Evolutionary conservation across 179 eudicot genomes (phyloP), one percentile per base, ranked within the genome.

Genomic region (Camellia oleifera): DNA sequence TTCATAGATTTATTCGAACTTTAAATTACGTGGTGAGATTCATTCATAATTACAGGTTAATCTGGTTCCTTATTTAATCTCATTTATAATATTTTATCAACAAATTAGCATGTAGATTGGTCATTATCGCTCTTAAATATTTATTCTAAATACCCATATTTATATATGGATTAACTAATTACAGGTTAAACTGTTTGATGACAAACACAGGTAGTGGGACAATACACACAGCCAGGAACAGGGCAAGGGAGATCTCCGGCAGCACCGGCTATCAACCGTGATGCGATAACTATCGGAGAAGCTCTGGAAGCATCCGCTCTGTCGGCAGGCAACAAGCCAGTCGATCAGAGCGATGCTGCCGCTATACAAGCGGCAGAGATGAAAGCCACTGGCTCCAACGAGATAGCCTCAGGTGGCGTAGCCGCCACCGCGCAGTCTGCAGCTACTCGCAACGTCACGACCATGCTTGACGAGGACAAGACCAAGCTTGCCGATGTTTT

Each of bases 321-420:
- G 0, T 76, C 88, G 0, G 89, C 90, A 0, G 89, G 89, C 0
- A 82, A 89, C 81, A 90, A 87, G 75, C 94, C 94, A 0, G 82
- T 93, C 0, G 86, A 85, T 14, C 80, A 68, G 52, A 85, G 91
- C 8, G 94, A 91, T 14, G 95, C 92, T 0, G 89, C 95, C 0
- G 94, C 97, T 0, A 91, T 90, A 20, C 90, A 88, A 57, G 92
- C 84, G 0, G 95, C 97, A 0, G 97, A 93, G 77, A 77, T 86
- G 72, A 81, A 88, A 54, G 92, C 95, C 53, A 83, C 81, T 0
- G 86, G 89, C 10, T 11, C 26, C 6, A 74, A 42, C 53, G 10
- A 56, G 13, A 77, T 82, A 1, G 73, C 82, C 1, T 84, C 90
- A 0, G 84, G 85, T 8, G 95, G 95, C 0, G 11, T 93, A 3